Base-by-base conservation (phyloP, 306 rosid genomes). In the Prunus padus region DNA sequence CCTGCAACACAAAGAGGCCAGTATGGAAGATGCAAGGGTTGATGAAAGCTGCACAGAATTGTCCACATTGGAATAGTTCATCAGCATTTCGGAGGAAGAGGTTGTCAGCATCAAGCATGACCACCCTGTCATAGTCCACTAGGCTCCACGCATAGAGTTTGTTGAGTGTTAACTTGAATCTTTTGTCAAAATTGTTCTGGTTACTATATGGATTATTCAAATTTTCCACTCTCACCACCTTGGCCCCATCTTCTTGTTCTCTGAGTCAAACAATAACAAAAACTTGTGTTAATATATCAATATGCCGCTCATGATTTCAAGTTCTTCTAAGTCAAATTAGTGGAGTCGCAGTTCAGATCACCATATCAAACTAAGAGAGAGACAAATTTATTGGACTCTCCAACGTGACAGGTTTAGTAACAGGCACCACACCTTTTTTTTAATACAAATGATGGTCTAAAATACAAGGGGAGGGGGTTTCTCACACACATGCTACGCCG, bases 11-110 rank as follows among this genome's bases (percentile, higher is more conserved):
- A 52, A 93, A 93, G 79, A 93, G 98, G 59, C 98, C 98, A 0
- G 98, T 93, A 69, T 93, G 98, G 76, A 93, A 90, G 69, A 89
- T 82, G 68, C 98, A 93, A 67, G 98, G 98, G 60, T 93, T 93
- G 82, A 93, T 93, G 75, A 91, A 93, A 82, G 84, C 96, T 0
- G 98, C 98, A 80, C 97, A 93, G 11, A 93, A 93, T 22, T 89
- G 92, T 37, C 98, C 98, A 51, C 98, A 93, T 61, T 86, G 91
- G 82, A 93, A 93, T 65, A 93, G 73, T 77, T 93, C 98, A 11
- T 88, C 98, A 0, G 97, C 89, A 15, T 85, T 89, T 1, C 75
- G 87, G 10, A 93, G 93, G 79, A 93, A 93, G 57, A 91, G 96
- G 81, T 93, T 93, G 79, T 93, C 98, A 12, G 98, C 87, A 60